Base-by-base conservation (phyloP, 1,139 yeast species). In the Blastobotrys proliferans region DNA sequence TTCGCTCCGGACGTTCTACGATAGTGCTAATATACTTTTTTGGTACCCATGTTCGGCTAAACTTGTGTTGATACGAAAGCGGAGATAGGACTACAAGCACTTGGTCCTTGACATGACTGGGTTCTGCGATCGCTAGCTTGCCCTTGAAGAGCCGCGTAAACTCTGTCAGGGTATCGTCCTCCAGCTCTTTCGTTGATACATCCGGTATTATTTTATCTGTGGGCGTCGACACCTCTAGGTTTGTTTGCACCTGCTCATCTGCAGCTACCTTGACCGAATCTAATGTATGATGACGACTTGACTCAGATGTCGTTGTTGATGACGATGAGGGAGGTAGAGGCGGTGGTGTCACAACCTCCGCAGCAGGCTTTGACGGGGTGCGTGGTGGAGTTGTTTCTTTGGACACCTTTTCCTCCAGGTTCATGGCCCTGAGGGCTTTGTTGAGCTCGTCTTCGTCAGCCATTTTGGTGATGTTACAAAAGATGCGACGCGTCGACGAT, bases 1-100 rank as follows among this genome's bases (percentile, higher is more conserved):
- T 66, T 37, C 95, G 67, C 63, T 86, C 92, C 0, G 95, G 95
- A 38, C 94, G 68, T 61, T 86, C 95, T 25, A 86, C 94, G 36
- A 86, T 81, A 0, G 92, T 78, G 17, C 81, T 69, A 38, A 76
- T 63, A 55, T 83, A 82, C 1, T 79, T 65, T 57, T 82, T 83
- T 8, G 87, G 69, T 1, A 80, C 87, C 95, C 95, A 85, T 40
- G 70, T 69, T 36, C 95, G 69, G 9, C 87, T 80, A 60, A 83
- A 85, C 2, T 78, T 77, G 62, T 85, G 94, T 51, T 77, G 46
- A 47, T 64, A 63, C 9, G 63, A 52, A 13, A 59, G 43, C 4
- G 68, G 67, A 10, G 67, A 60, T 18, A 60, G 50, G 8, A 60
- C 39, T 17, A 62, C 49, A 27, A 53, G 48, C 5, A 60, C 57